Evolutionary conservation across 2,329 filamentous ascomycete genomes (phyloP), one percentile per base, ranked within the genome.

Genomic region (Colletotrichum orbiculare): DNA sequence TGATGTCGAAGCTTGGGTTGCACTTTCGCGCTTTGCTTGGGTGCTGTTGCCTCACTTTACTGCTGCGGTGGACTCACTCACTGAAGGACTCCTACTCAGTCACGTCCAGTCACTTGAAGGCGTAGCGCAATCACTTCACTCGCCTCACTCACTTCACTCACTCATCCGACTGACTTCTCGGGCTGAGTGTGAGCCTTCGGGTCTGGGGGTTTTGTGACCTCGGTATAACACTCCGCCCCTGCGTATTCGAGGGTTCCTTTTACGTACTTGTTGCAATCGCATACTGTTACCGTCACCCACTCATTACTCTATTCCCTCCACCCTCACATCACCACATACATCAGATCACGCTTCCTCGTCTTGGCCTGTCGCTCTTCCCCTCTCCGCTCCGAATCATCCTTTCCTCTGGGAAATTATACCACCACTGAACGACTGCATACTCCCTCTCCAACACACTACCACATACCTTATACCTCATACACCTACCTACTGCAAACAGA

Each of bases 291-390:
- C 41, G 33, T 42, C 41, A 38, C 59, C 63, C 63, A 63, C 63
- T 57, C 58, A 57, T 54, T 66, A 54, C 53, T 49, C 37, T 53
- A 49, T 57, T 17, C 48, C 58, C 58, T 66, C 58, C 63, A 57
- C 53, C 53, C 59, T 66, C 47, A 42, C 52, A 45, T 65, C 41
- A 53, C 43, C 50, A 11, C n/a, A 50, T 46, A 39, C 52, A 47
- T 57, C 58, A 43, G 15, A 48, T 65, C 58, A 52, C 58, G 38
- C 15, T 13, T 15, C 43, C 49, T 48, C 58, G 47, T 42, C 50
- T 61, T 47, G 15, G n/a, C 17, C 45, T 47, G 17, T 17, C 11
- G 17, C 45, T 47, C 9, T 47, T 17, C 17, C 37, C 45, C 43
- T 37, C 54, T 25, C 43, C 45, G 48, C 55, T 13, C 5, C 33